phyloP scores from a whole-genome alignment of 164 flowering plant species.

The Liriodendron chinense region DNA sequence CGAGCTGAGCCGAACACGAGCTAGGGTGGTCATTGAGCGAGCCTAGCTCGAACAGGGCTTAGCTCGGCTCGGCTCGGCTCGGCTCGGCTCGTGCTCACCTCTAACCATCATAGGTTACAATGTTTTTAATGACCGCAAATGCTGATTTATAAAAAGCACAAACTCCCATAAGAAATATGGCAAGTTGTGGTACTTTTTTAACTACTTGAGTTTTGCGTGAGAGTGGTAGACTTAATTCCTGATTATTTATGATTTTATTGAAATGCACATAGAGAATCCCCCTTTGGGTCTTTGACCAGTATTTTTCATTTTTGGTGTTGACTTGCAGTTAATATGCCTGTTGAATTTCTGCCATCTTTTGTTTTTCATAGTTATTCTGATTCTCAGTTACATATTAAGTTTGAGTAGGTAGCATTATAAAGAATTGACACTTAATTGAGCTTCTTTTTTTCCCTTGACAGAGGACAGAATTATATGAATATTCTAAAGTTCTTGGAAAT shows the following conservation, averaged over 20 bases:
- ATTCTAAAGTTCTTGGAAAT: constrained; percentile 91
- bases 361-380: not conserved
- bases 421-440: not conserved
- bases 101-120: not conserved
- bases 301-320: too few relatives aligned
- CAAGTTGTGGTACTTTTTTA: not conserved
- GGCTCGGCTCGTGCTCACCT: too few relatives aligned
- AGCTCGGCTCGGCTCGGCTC: too few relatives aligned
- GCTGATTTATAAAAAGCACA: too few relatives aligned
- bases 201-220: too few relatives aligned
- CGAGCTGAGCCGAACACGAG: too few relatives aligned
- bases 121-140: not conserved
- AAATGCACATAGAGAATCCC: too few relatives aligned
- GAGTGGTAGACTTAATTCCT: too few relatives aligned
- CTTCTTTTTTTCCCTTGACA: constrained; percentile 28
- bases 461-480: constrained; percentile 96
- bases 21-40: too few relatives aligned
- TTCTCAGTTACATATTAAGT: not conserved
- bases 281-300: not conserved
- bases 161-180: not conserved
- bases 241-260: too few relatives aligned
- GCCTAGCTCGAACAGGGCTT: too few relatives aligned
- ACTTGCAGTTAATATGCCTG: not conserved
- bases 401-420: not conserved
- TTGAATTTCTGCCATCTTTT: not conserved